Conservation (phyloP, 352 stramenopile species). For the Pythium volutum region DNA sequence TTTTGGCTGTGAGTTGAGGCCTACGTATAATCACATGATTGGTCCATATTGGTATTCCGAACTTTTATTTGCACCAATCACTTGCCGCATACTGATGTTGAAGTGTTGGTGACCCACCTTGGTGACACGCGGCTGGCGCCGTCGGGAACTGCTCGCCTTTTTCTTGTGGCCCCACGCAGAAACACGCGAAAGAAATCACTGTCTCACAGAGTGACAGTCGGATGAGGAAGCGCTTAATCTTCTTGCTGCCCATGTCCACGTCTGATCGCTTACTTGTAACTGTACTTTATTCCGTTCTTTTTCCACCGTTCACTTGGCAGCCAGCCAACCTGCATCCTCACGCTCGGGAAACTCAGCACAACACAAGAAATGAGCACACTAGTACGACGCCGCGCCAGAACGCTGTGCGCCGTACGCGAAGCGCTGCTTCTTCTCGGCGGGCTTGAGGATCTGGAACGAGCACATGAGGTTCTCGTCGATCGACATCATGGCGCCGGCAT, state of each 20-base stretch:
- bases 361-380: background rate
- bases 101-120: conserved; percentile 14
- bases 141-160: background rate
- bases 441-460: conserved; percentile 73
- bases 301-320: too few relatives aligned
- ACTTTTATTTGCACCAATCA: conserved; percentile 9
- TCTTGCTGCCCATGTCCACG: too few relatives aligned
- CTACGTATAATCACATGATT: conserved; percentile 23
- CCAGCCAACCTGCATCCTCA: too few relatives aligned
- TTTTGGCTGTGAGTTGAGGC: background rate
- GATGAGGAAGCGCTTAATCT: too few relatives aligned
- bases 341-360: background rate
- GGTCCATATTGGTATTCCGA: conserved; percentile 8
- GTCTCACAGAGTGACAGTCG: too few relatives aligned
- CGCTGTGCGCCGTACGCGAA: conserved; percentile 46
- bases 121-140: conserved; percentile 13
- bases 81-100: background rate
- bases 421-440: conserved; percentile 79
- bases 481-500: conserved; percentile 79
- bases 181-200: conserved; percentile 1
- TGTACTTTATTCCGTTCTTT: too few relatives aligned
- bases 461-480: conserved; percentile 74
- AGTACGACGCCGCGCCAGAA: conserved; percentile 12
- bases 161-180: conserved; percentile 17
- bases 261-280: too few relatives aligned